Evolutionary conservation across 257 asterid species (phyloP).

Genomic region (Euphrasia confusa): DNA sequence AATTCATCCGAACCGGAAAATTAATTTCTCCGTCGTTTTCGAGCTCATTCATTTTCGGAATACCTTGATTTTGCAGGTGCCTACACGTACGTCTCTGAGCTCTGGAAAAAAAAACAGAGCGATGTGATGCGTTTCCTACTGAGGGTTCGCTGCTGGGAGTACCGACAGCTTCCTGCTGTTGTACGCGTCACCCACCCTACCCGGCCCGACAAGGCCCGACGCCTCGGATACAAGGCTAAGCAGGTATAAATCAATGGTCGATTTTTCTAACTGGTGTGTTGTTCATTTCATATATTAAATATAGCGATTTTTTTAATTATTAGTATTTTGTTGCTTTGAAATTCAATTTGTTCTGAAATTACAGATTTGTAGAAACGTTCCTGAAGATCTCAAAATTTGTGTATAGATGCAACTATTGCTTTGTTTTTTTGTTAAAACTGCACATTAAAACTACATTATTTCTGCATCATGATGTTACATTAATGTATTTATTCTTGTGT

Average conservation of each 20-base stretch:
- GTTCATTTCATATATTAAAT: not conserved
- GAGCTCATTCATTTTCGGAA: not conserved
- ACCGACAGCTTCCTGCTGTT: conserved; percentile 63
- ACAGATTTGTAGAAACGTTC: too few species aligned
- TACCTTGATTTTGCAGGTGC: conserved; percentile 37
- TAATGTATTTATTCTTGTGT: not conserved
- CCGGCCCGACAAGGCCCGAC: conserved; percentile 70
- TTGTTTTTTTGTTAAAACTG: too few species aligned
- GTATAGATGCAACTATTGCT: too few species aligned
- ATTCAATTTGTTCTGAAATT: too few species aligned
- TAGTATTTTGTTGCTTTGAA: too few species aligned
- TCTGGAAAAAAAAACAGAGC: conserved; percentile 64
- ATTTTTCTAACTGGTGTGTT: not conserved
- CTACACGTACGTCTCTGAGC: conserved; percentile 59
- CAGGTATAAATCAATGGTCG: conserved; percentile 33
- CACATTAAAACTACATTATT: too few species aligned
- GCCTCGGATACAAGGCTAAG: conserved; percentile 71
- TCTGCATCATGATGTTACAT: not conserved
- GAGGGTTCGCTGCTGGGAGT: conserved; percentile 69
- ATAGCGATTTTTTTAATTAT: not conserved
- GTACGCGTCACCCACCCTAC: conserved; percentile 60
- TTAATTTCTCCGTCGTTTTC: not conserved
- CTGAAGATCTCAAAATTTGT: too few species aligned
- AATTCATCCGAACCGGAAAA: not conserved
- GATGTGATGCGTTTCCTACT: conserved; percentile 64